phyloP scores from a whole-genome alignment of 2,329 filamentous ascomycete species.

The Rhynchosporium agropyri region DNA sequence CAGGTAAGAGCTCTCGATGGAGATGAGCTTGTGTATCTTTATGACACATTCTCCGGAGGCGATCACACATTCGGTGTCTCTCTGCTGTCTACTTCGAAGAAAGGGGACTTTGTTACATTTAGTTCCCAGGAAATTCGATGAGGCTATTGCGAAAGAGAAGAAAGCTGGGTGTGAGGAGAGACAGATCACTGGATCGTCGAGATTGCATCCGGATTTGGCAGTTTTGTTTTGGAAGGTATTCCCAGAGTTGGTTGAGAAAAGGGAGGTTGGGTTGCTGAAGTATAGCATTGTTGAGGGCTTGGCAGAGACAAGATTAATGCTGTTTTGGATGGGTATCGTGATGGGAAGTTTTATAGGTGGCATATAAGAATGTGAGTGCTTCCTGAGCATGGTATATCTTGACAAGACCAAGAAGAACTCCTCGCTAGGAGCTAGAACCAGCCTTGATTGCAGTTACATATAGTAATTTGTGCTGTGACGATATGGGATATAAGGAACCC shows the following conservation, averaged over 20 bases:
- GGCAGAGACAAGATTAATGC: conserved; percentile 43
- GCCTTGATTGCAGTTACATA: too few species aligned
- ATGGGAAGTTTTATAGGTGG: conserved; percentile 39
- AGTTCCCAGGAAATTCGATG: conserved; percentile 36
- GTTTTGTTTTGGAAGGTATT: conserved; percentile 42
- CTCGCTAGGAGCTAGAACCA: not conserved
- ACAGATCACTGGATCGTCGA: conserved; percentile 38
- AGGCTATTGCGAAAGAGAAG: conserved; percentile 35
- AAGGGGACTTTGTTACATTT: conserved; percentile 43
- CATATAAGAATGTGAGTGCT: conserved; percentile 16
- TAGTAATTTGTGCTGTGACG: not conserved
- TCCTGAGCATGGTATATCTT: not conserved
- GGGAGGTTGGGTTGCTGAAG: conserved; percentile 40
- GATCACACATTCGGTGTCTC: conserved; percentile 42
- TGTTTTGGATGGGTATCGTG: conserved; percentile 45
- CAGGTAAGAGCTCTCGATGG: conserved; percentile 45
- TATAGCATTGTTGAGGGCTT: conserved; percentile 44
- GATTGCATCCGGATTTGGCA: conserved; percentile 39
- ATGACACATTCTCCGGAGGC: conserved; percentile 35
- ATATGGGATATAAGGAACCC: not conserved
- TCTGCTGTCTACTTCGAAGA: conserved; percentile 44
- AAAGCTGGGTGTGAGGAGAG: conserved; percentile 42
- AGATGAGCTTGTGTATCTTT: conserved; percentile 46
- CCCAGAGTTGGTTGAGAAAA: conserved; percentile 39
- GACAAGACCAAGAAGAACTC: too few species aligned